These are phyloP conservation scores for Colletotrichum sp. DNA, from an alignment of 2,329 filamentous ascomycete species.

Conservation along the genomic window DNA sequence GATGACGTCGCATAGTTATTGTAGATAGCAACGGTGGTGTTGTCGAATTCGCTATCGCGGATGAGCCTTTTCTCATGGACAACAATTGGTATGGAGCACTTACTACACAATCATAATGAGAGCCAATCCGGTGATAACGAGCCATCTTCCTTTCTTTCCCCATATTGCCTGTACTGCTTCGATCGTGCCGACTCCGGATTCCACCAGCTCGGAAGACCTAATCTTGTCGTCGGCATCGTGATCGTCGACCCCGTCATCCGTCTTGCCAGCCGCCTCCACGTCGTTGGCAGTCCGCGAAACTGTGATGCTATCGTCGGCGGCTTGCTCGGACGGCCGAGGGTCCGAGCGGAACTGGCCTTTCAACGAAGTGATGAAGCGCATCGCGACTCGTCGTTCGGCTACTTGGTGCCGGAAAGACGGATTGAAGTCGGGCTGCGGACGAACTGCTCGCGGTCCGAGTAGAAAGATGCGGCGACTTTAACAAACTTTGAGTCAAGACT, in stretches of 20 bases:
- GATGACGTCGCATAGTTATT: constrained; percentile 8
- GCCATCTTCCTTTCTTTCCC: constrained; percentile 1
- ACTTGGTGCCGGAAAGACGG: background rate
- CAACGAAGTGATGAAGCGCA: background rate
- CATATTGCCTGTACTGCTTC: background rate
- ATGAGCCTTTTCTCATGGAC: background rate
- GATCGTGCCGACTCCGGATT: background rate
- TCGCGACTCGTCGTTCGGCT: background rate
- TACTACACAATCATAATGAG: constrained; percentile 7
- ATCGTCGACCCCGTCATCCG: background rate
- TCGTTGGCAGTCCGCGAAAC: background rate
- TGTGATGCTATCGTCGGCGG: background rate
- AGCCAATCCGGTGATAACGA: constrained; percentile 2
- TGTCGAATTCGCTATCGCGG: background rate
- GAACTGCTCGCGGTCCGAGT: background rate
- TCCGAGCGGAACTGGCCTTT: background rate
- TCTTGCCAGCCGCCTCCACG: background rate
- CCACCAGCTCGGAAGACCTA: background rate
- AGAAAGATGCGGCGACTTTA: background rate
- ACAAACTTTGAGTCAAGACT: background rate
- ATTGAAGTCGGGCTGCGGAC: background rate
- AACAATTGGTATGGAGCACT: background rate
- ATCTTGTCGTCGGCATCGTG: background rate
- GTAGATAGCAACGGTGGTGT: constrained; percentile 4
- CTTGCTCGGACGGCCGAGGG: background rate